Base-by-base conservation (phyloP, 164 flowering plant species). In the Sedum album region DNA sequence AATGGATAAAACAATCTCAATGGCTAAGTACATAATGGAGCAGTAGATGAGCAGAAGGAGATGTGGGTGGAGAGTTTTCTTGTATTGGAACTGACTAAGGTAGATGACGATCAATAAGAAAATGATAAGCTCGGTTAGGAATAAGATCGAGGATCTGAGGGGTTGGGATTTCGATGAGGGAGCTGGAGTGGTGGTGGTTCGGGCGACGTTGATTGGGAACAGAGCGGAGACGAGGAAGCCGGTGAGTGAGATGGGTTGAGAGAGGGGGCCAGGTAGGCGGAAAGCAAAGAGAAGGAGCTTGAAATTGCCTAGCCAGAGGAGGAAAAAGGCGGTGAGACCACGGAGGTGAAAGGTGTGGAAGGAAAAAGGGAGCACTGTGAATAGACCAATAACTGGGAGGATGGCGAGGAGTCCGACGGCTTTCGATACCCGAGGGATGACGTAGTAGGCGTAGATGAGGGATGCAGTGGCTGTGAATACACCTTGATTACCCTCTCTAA, bases 201-300 rank as follows among this genome's bases (percentile, higher is more conserved):
- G 71, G 79, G 69, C 6, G 79, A 71, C 6, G 61, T 72, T 76
- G 71, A 82, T 79, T 71, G 85, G 85, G 31, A 82, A 72, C 60
- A 67, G 75, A 60, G 81, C 80, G 0, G 77, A 7, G 73, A 72
- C 28, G 74, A 80, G 49, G 79, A 80, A 80, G 23, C 35, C 79
- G 68, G 53, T 4, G 60, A 75, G 68, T 20, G 72, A n/a, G 15
- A 26, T 57, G 14, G n/a, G 44, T 0, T 65, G 72, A 7, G 72
- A 68, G 28, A 82, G 31, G 38, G 83, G 86, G 51, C 74, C 79
- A 51, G 73, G 78, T 6, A 44, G 72, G 46, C 70, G 78, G 25
- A 79, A 79, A 73, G 82, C 31, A 73, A 80, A 78, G 73, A 80
- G 81, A 70, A 80, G 64, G 73, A 82, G 81, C 72, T 79, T 82